Conservation (phyloP, 257 asterid species). For the Agastache rugosa region DNA sequence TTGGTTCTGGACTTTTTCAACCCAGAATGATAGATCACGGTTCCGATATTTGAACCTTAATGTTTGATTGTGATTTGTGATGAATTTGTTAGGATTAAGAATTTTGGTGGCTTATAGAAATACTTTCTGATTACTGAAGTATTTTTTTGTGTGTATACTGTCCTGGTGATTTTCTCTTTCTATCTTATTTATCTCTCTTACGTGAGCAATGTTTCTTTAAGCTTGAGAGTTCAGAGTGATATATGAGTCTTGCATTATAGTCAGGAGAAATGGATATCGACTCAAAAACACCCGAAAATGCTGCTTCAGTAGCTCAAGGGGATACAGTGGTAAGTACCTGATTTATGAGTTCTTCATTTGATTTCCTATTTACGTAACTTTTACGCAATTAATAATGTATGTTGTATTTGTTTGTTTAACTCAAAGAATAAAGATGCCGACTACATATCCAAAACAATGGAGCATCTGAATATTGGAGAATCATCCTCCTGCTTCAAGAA, state of each 20-base stretch:
- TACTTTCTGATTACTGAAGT: background rate
- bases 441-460: constrained; percentile 60
- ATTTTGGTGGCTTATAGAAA: background rate
- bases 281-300: constrained; percentile 43
- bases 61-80: background rate
- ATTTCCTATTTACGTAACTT: background rate
- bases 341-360: constrained; percentile 30
- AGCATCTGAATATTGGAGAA: constrained; percentile 62
- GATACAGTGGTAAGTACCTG: constrained; percentile 47
- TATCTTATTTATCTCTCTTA: background rate
- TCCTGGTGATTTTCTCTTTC: constrained; percentile 3
- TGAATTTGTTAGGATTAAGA: background rate
- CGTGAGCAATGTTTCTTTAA: background rate
- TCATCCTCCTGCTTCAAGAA: constrained; percentile 73
- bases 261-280: constrained; percentile 50
- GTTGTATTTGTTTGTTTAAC: constrained; percentile 27
- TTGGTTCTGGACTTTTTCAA: background rate
- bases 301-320: constrained; percentile 21
- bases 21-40: background rate
- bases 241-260: constrained; percentile 13
- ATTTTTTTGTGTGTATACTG: background rate
- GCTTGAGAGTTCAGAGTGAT: constrained; percentile 24
- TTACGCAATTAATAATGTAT: background rate
- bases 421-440: constrained; percentile 46
- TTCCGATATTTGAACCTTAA: background rate